Evolutionary conservation across 805 yeast genomes (phyloP).

Genomic region (Starmerella cellae): DNA sequence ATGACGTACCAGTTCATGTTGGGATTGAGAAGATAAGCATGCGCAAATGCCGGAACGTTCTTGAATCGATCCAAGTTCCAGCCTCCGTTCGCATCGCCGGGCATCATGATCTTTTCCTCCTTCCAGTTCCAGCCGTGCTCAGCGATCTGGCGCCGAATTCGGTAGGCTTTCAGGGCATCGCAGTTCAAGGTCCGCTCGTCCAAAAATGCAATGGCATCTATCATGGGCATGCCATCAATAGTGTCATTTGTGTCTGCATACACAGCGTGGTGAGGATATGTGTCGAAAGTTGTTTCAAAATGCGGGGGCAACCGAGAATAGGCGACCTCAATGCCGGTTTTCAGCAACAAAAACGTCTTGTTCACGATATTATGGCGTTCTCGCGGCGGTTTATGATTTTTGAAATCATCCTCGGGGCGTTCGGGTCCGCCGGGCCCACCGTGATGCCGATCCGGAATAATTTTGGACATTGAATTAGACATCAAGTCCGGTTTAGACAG

Average conservation of each 20-base stretch:
- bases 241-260: slow-evolving; percentile 28
- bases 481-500: background rate
- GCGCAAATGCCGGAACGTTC: slow-evolving; percentile 29
- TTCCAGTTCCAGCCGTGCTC: slow-evolving; percentile 21
- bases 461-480: background rate
- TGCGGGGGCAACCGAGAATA: slow-evolving; percentile 30
- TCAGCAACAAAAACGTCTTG: slow-evolving; percentile 27
- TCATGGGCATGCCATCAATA: slow-evolving; percentile 26
- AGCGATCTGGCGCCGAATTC: slow-evolving; percentile 21
- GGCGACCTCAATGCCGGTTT: slow-evolving; percentile 28
- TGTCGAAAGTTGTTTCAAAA: slow-evolving; percentile 26
- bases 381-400: no score
- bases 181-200: slow-evolving; percentile 20
- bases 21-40: slow-evolving; percentile 26
- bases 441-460: no score
- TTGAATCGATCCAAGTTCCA: slow-evolving; percentile 30
- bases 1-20: slow-evolving; percentile 28
- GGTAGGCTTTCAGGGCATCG: slow-evolving; percentile 19
- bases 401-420: no score
- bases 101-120: slow-evolving; percentile 5
- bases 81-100: slow-evolving; percentile 19
- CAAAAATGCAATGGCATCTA: slow-evolving; percentile 25
- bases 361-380: background rate
- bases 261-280: slow-evolving; percentile 25
- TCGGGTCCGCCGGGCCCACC: no score